Conservation (phyloP, 768 basidiomycete genomes). For the Chalciporus chontae region DNA sequence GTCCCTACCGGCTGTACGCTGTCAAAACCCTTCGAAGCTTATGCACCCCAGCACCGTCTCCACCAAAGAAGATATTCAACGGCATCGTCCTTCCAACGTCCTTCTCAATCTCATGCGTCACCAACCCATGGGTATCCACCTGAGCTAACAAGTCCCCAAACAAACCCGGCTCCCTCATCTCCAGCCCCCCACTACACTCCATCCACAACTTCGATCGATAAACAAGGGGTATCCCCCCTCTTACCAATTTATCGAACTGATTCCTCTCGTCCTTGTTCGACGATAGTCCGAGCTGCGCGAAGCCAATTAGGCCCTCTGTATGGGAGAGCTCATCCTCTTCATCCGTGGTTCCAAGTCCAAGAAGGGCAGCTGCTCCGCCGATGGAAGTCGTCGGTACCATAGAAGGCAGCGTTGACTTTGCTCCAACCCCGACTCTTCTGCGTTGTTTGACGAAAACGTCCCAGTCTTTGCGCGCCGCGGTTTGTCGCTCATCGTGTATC, state of each 20-base stretch:
- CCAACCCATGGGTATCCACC: constrained; percentile 42
- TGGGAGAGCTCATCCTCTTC: constrained; percentile 77
- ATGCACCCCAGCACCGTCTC: constrained; percentile 90
- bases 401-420: constrained; percentile 16
- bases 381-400: constrained; percentile 21
- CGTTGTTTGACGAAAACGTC: constrained; percentile 79
- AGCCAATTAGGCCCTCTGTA: constrained; percentile 83
- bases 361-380: constrained; percentile 57
- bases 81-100: constrained; percentile 93
- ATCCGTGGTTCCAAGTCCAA: constrained; percentile 60
- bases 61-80: constrained; percentile 93
- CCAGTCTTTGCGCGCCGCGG: constrained; percentile 73
- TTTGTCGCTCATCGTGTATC: constrained; percentile 80
- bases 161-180: constrained; percentile 87
- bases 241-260: constrained; percentile 77
- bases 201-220: constrained; percentile 89
- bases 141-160: constrained; percentile 80
- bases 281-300: constrained; percentile 82
- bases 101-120: constrained; percentile 87
- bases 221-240: constrained; percentile 81
- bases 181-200: constrained; percentile 91
- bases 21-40: constrained; percentile 87
- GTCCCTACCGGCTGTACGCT: constrained; percentile 84
- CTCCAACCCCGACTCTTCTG: constrained; percentile 40
- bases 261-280: constrained; percentile 67